Evolutionary conservation across 208 protist genomes (phyloP).

Genomic region (Zelonia costaricensis): DNA sequence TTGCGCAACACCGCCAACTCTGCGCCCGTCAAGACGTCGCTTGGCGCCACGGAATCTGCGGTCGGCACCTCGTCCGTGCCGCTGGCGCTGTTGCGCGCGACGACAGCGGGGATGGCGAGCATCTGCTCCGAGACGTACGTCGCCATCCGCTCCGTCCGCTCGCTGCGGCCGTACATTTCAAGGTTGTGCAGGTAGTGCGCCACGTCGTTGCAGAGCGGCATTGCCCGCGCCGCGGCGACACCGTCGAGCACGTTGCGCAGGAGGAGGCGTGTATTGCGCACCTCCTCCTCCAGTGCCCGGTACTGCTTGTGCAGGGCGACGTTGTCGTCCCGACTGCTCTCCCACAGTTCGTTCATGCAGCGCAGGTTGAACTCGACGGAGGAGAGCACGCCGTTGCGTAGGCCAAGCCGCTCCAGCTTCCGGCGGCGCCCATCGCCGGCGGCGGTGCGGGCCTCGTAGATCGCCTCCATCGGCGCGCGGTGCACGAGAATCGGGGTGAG

Average conservation of each 20-base stretch:
- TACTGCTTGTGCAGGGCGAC: constrained; percentile 78
- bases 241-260: constrained; percentile 80
- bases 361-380: constrained; percentile 84
- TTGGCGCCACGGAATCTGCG: not conserved
- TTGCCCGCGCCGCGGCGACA: constrained; percentile 63
- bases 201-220: constrained; percentile 44
- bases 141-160: constrained; percentile 56
- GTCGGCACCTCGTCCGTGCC: not conserved
- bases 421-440: constrained; percentile 37
- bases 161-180: constrained; percentile 77
- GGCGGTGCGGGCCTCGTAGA: constrained; percentile 68
- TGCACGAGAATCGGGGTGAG: constrained; percentile 54
- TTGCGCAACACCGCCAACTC: constrained; percentile 27
- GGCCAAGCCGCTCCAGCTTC: constrained; percentile 41
- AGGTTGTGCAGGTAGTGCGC: constrained; percentile 68
- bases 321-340: constrained; percentile 78
- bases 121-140: constrained; percentile 65
- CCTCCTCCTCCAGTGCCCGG: constrained; percentile 53
- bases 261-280: constrained; percentile 52
- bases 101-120: constrained; percentile 10
- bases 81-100: too few relatives aligned
- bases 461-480: constrained; percentile 65
- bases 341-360: constrained; percentile 79
- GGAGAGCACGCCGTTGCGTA: constrained; percentile 57
- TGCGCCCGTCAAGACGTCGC: constrained; percentile 13